Conservation (phyloP, 108 stramenopile species). For the Fistulifera pelliculosa region DNA sequence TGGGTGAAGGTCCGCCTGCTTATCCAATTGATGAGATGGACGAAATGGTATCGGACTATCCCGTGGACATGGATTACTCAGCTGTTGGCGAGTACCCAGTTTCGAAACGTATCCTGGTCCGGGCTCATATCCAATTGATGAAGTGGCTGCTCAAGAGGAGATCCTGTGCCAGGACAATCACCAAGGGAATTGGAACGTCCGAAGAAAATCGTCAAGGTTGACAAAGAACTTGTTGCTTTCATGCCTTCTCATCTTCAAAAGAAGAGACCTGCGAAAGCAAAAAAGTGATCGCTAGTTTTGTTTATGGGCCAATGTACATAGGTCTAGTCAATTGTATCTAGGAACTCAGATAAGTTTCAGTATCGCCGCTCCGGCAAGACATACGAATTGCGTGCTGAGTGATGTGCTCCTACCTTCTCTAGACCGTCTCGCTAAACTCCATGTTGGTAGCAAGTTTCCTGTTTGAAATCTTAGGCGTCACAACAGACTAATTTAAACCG, state of each 20-base stretch:
- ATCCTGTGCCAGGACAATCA: constrained; percentile 17
- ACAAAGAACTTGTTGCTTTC: constrained; percentile 64
- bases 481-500: too few relatives aligned
- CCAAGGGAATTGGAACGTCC: not conserved
- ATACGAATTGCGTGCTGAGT: too few relatives aligned
- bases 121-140: not conserved
- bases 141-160: constrained; percentile 1
- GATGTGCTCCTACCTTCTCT: too few relatives aligned
- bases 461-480: too few relatives aligned
- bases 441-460: too few relatives aligned
- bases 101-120: constrained; percentile 12
- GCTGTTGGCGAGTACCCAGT: constrained; percentile 26
- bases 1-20: constrained; percentile 2
- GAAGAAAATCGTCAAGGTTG: constrained; percentile 50
- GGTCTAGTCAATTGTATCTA: too few relatives aligned
- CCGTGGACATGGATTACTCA: constrained; percentile 12
- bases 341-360: too few relatives aligned
- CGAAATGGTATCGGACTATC: constrained; percentile 11
- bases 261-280: constrained; percentile 13
- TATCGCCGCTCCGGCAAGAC: too few relatives aligned
- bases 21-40: constrained; percentile 21
- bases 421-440: too few relatives aligned
- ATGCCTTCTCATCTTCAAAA: constrained; percentile 56
- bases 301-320: too few relatives aligned
- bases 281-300: too few relatives aligned